Percentiles rank a stretch among this genome's conserved stretches.
Conservation (phyloP, 352 stramenopile species). For the Globisporangium okanoganense region DNA sequence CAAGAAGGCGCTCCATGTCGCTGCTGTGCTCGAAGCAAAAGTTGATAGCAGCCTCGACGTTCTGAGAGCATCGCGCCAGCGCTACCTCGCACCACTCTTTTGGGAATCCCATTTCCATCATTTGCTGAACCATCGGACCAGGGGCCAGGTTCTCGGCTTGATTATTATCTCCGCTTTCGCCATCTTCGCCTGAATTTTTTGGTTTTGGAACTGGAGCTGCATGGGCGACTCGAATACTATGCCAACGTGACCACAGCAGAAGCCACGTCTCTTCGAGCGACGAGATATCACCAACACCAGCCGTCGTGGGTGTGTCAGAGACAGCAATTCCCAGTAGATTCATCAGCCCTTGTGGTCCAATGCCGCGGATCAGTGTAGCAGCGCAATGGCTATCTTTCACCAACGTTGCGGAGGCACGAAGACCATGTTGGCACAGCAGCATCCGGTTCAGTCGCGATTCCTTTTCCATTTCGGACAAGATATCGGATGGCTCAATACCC, state of each 20-base stretch:
- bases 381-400: slow-evolving; percentile 65
- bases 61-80: slow-evolving; percentile 79
- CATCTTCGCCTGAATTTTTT: slow-evolving; percentile 8
- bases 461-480: slow-evolving; percentile 69
- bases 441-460: slow-evolving; percentile 73
- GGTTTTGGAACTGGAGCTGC: slow-evolving; percentile 32
- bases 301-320: slow-evolving; percentile 65
- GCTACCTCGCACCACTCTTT: slow-evolving; percentile 91
- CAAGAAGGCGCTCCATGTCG: slow-evolving; percentile 88
- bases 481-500: slow-evolving; percentile 40
- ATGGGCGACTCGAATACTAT: slow-evolving; percentile 44
- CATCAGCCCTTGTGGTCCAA: slow-evolving; percentile 47
- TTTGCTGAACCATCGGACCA: slow-evolving; percentile 83
- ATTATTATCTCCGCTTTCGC: slow-evolving; percentile 20
- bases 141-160: slow-evolving; percentile 27
- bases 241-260: slow-evolving; percentile 77
- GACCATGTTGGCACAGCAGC: slow-evolving; percentile 73
- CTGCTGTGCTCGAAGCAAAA: slow-evolving; percentile 92
- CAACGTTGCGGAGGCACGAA: slow-evolving; percentile 66
- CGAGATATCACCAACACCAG: slow-evolving; percentile 62
- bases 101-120: slow-evolving; percentile 94
- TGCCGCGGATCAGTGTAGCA: slow-evolving; percentile 59
- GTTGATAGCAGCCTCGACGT: slow-evolving; percentile 90
- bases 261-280: slow-evolving; percentile 81
- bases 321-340: slow-evolving; percentile 66